These are phyloP conservation scores for Zygoascus ofunaensis DNA, from an alignment of 805 yeast species.

Conservation along the genomic window DNA sequence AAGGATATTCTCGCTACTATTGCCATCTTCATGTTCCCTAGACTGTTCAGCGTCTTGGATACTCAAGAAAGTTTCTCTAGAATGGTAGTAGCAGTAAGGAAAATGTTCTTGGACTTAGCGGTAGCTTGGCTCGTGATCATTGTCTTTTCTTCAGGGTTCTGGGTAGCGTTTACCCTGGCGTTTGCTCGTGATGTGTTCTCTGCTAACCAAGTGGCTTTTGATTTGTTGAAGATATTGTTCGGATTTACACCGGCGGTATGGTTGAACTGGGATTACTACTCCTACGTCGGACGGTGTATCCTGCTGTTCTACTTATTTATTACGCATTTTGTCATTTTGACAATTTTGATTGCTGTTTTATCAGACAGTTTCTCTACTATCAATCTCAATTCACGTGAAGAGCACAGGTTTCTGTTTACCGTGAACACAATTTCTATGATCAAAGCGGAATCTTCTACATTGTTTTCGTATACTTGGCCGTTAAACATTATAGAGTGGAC, in stretches of 20 bases:
- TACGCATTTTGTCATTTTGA: constrained; percentile 45
- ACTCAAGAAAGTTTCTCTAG: constrained; percentile 44
- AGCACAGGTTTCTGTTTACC: constrained; percentile 30
- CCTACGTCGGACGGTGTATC: constrained; percentile 38
- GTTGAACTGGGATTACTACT: constrained; percentile 44
- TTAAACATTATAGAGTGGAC: constrained; percentile 28
- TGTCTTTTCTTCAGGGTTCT: constrained; percentile 46
- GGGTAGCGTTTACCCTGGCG: constrained; percentile 43
- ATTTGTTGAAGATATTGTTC: constrained; percentile 43
- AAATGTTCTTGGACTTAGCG: constrained; percentile 42
- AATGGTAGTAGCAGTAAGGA: constrained; percentile 41
- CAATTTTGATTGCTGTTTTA: constrained; percentile 47
- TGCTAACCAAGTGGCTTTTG: constrained; percentile 40
- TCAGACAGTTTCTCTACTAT: constrained; percentile 31
- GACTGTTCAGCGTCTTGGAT: constrained; percentile 42
- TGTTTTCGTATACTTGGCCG: constrained; percentile 31
- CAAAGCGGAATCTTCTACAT: constrained; percentile 29
- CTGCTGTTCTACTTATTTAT: constrained; percentile 44
- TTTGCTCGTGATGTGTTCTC: constrained; percentile 36
- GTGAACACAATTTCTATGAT: constrained; percentile 32
- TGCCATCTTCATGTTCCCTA: constrained; percentile 42
- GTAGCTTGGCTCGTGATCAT: constrained; percentile 41
- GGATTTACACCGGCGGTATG: constrained; percentile 56
- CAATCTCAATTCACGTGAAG: constrained; percentile 30
- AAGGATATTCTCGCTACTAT: constrained; percentile 31